Conservation (phyloP, 1,284 basidiomycete species). For the Mycena sp. region DNA sequence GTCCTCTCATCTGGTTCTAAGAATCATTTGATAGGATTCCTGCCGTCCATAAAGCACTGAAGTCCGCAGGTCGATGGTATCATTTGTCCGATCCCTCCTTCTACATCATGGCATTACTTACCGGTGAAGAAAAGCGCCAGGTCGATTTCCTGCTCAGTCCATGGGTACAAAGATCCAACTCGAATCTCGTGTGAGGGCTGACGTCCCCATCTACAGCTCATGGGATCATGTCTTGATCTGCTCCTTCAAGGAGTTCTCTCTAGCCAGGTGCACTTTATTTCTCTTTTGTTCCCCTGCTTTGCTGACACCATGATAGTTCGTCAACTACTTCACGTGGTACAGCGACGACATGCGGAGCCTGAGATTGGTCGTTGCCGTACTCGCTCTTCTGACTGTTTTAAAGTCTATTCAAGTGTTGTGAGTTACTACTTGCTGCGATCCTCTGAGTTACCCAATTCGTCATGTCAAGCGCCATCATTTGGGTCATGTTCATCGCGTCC, state of each 20-base stretch:
- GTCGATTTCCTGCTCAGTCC: slow-evolving; percentile 17
- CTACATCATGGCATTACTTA: slow-evolving; percentile 8
- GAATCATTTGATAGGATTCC: too few species aligned
- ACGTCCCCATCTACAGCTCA: neutral
- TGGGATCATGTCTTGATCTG: slow-evolving; percentile 41
- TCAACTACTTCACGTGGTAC: slow-evolving; percentile 39
- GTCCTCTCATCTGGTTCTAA: too few species aligned
- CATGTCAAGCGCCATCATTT: slow-evolving; percentile 39
- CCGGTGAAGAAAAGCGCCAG: neutral
- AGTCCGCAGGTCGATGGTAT: too few species aligned
- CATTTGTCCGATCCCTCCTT: too few species aligned
- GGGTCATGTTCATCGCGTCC: slow-evolving; percentile 41
- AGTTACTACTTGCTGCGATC: slow-evolving; percentile 11
- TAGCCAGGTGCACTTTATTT: slow-evolving; percentile 39
- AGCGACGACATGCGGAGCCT: slow-evolving; percentile 37
- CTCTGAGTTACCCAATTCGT: neutral
- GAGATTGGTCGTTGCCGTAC: slow-evolving; percentile 37
- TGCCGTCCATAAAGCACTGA: too few species aligned
- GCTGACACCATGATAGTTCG: slow-evolving; percentile 36
- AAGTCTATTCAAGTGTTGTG: slow-evolving; percentile 45
- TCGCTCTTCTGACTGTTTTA: slow-evolving; percentile 40
- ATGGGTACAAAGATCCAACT: slow-evolving; percentile 15
- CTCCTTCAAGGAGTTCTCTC: slow-evolving; percentile 44
- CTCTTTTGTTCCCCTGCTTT: neutral
- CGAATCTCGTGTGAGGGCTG: neutral